Percentiles rank a stretch among this genome's conserved stretches.
These are phyloP conservation scores for Phytopythium boreale DNA, from an alignment of 352 stramenopile species.

Conservation along the genomic window DNA sequence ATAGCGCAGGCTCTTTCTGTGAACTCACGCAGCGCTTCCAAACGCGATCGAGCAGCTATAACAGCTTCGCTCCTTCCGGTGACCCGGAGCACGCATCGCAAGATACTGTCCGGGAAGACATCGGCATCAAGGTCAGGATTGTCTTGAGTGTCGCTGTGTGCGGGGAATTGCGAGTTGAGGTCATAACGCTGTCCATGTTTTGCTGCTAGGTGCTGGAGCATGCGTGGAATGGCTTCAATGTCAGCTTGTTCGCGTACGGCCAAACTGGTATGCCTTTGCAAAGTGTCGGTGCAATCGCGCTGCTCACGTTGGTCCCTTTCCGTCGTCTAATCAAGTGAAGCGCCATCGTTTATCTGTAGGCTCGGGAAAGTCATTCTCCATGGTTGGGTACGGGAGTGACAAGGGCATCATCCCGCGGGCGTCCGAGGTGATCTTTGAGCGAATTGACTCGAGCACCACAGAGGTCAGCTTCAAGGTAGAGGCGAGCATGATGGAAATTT, in stretches of 20 bases:
- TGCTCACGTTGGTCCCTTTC: not conserved
- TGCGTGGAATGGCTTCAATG: conserved; percentile 89
- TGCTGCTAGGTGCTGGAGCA: conserved; percentile 69
- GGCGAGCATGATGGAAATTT: conserved; percentile 90
- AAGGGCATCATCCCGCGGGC: conserved; percentile 84
- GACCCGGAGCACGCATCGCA: conserved; percentile 71
- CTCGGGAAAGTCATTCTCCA: conserved; percentile 83
- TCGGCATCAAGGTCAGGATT: conserved; percentile 61
- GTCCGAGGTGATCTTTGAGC: conserved; percentile 81
- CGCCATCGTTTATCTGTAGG: conserved; percentile 17
- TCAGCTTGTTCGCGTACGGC: conserved; percentile 85
- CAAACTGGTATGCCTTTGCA: conserved; percentile 46
- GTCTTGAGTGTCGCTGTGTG: not conserved
- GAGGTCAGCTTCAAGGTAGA: conserved; percentile 81
- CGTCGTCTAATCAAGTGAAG: not conserved
- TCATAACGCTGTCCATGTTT: not conserved
- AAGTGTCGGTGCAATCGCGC: not conserved
- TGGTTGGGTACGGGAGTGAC: conserved; percentile 81
- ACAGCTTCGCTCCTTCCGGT: conserved; percentile 61
- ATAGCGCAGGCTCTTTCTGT: not conserved
- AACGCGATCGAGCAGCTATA: conserved; percentile 47
- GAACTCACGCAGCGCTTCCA: not conserved
- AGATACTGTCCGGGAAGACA: conserved; percentile 83
- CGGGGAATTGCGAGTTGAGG: too few species aligned
- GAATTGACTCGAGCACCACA: conserved; percentile 48